phyloP scores from a whole-genome alignment of 2,329 filamentous ascomycete species.

The Sporothrix brasiliensis region DNA sequence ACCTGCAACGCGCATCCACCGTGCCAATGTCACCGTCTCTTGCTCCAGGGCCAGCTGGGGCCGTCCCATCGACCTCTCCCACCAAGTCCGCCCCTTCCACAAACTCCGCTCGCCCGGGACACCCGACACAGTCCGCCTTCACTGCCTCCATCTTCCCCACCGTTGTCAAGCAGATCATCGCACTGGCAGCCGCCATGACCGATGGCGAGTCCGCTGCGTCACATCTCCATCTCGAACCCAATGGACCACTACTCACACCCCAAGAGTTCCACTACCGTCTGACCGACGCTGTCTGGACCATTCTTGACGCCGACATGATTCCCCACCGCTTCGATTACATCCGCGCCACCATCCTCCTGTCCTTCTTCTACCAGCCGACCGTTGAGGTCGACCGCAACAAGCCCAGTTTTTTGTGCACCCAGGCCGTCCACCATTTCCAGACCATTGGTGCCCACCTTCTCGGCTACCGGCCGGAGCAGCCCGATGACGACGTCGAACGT shows the following conservation, averaged over 20 bases:
- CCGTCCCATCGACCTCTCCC: neutral
- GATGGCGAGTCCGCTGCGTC: constrained; percentile 49
- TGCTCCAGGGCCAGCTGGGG: neutral
- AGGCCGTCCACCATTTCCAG: constrained; percentile 60
- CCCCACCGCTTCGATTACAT: constrained; percentile 59
- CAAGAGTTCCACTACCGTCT: constrained; percentile 54
- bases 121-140: constrained; percentile 26
- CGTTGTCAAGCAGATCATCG: constrained; percentile 58
- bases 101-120: neutral
- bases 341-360: constrained; percentile 57
- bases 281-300: constrained; percentile 53
- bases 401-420: constrained; percentile 56
- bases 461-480: constrained; percentile 42
- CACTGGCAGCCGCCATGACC: constrained; percentile 54
- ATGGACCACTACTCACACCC: constrained; percentile 47
- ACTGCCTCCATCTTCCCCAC: constrained; percentile 45
- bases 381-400: constrained; percentile 58
- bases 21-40: neutral
- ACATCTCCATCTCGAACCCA: constrained; percentile 51
- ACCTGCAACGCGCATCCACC: constrained; percentile 31
- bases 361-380: constrained; percentile 62
- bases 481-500: constrained; percentile 50
- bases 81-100: neutral
- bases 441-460: constrained; percentile 60
- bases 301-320: constrained; percentile 58